These are phyloP conservation scores for Pterulicium gracile DNA, from an alignment of 1,284 basidiomycete genomes.

Conservation along the genomic window DNA sequence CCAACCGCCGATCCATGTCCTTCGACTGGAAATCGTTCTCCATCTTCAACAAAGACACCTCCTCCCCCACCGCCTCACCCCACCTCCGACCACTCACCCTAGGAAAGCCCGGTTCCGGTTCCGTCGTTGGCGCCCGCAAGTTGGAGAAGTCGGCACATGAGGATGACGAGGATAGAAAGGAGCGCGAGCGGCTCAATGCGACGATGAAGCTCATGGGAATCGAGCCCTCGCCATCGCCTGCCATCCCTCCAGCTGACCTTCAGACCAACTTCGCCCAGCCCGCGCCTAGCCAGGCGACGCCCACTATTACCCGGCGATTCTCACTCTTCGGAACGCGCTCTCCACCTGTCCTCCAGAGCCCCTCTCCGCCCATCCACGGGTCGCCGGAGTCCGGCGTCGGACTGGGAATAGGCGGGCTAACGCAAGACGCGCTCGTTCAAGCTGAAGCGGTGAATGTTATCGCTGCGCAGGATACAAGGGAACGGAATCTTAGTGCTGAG, in stretches of 20 bases:
- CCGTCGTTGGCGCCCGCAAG: conserved; percentile 57
- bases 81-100: conserved; percentile 65
- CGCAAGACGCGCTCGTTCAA: conserved; percentile 63
- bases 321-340: conserved; percentile 56
- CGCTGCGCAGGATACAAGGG: conserved; percentile 65
- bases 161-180: conserved; percentile 80
- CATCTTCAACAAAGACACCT: conserved; percentile 57
- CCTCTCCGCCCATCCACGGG: conserved; percentile 28
- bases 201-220: conserved; percentile 92
- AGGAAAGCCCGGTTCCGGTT: conserved; percentile 44
- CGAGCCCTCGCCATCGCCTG: conserved; percentile 39
- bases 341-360: conserved; percentile 24
- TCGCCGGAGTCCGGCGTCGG: conserved; percentile 22
- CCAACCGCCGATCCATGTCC: conserved; percentile 64
- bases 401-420: conserved; percentile 36
- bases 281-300: conserved; percentile 21
- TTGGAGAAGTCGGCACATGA: conserved; percentile 57
- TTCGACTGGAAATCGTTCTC: conserved; percentile 74
- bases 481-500: conserved; percentile 60
- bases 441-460: conserved; percentile 65
- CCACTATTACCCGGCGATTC: conserved; percentile 37
- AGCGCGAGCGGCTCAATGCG: conserved; percentile 76
- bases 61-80: conserved; percentile 39
- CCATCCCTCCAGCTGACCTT: conserved; percentile 19
- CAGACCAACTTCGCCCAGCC: conserved; percentile 9